Percentiles rank a stretch among this genome's conserved stretches.
These are phyloP conservation scores for Middelhovenomyces tepae DNA, from an alignment of 805 yeast species.

Conservation along the genomic window DNA sequence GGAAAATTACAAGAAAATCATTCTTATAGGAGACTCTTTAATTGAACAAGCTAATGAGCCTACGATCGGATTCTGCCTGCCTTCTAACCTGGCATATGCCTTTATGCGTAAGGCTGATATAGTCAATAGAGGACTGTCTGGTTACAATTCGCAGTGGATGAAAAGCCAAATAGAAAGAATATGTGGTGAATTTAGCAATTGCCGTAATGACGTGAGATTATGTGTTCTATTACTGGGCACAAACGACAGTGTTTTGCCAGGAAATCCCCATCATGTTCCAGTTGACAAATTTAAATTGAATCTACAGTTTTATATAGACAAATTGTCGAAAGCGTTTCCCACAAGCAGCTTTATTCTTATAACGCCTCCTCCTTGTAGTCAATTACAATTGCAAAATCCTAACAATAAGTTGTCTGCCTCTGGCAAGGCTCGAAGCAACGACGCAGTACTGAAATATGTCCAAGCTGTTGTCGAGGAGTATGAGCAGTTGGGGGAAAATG, in stretches of 20 bases:
- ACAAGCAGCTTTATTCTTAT: constrained; percentile 4
- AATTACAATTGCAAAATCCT: background rate
- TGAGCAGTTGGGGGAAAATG: background rate
- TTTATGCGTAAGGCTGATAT: constrained; percentile 14
- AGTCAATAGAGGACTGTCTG: constrained; percentile 16
- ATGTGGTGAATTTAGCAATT: constrained; percentile 7
- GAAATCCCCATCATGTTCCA: constrained; percentile 10
- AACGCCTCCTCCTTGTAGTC: constrained; percentile 6
- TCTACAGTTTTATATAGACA: constrained; percentile 3
- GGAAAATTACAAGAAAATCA: constrained; percentile 32
- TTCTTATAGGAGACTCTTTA: constrained; percentile 29
- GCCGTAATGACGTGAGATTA: constrained; percentile 2
- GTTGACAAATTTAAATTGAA: constrained; percentile 2
- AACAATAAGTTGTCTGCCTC: background rate
- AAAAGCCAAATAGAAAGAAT: constrained; percentile 12
- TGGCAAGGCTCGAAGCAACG: constrained; percentile 9
- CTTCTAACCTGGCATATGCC: constrained; percentile 16
- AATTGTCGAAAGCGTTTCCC: constrained; percentile 4
- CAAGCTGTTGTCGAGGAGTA: constrained; percentile 2
- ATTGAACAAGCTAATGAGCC: constrained; percentile 15
- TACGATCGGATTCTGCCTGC: constrained; percentile 11
- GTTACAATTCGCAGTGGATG: constrained; percentile 15
- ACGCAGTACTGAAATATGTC: constrained; percentile 8
- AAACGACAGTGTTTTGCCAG: constrained; percentile 8
- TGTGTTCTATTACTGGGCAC: constrained; percentile 7